Percentiles rank a stretch among this genome's conserved stretches.
Evolutionary conservation across 2,329 filamentous ascomycete species (phyloP).

Genomic region (Teratosphaeria viscida): DNA sequence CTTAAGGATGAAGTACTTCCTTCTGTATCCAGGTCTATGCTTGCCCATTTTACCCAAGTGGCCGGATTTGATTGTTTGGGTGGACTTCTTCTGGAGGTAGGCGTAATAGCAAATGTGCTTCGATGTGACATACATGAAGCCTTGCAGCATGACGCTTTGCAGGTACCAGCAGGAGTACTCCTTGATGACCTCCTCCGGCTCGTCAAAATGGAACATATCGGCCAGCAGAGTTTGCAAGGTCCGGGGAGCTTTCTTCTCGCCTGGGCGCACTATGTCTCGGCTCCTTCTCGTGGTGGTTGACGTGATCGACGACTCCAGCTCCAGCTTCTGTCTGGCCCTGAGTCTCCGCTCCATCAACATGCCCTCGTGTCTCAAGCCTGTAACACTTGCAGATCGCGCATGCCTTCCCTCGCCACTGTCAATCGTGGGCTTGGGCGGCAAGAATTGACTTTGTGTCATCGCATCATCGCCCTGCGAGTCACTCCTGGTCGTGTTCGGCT

Average conservation of each 20-base stretch:
- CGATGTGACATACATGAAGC: slow-evolving; percentile 89
- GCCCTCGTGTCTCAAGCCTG: slow-evolving; percentile 40
- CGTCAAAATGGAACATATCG: slow-evolving; percentile 70
- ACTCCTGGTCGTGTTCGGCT: slow-evolving; percentile 37
- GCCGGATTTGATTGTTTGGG: slow-evolving; percentile 71
- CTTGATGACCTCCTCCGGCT: slow-evolving; percentile 73
- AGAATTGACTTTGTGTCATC: slow-evolving; percentile 24
- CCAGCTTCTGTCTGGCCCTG: slow-evolving; percentile 20
- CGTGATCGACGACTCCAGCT: slow-evolving; percentile 18
- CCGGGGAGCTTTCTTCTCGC: slow-evolving; percentile 1
- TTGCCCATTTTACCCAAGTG: slow-evolving; percentile 81
- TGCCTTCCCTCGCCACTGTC: neutral
- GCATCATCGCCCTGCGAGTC: slow-evolving; percentile 21
- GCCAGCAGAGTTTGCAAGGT: slow-evolving; percentile 17
- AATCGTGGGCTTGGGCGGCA: slow-evolving; percentile 9
- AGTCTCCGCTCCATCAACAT: slow-evolving; percentile 66
- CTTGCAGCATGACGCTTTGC: slow-evolving; percentile 83
- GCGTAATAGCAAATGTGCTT: slow-evolving; percentile 96
- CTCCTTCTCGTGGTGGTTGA: slow-evolving; percentile 12
- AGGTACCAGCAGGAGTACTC: slow-evolving; percentile 92
- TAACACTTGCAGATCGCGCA: slow-evolving; percentile 10
- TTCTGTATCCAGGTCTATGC: slow-evolving; percentile 74
- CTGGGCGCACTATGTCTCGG: slow-evolving; percentile 10
- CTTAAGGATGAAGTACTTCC: slow-evolving; percentile 89
- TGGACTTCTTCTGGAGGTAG: slow-evolving; percentile 85